Base-by-base conservation (phyloP, 2,329 filamentous ascomycete species). In the Diaporthe aspalathi region DNA sequence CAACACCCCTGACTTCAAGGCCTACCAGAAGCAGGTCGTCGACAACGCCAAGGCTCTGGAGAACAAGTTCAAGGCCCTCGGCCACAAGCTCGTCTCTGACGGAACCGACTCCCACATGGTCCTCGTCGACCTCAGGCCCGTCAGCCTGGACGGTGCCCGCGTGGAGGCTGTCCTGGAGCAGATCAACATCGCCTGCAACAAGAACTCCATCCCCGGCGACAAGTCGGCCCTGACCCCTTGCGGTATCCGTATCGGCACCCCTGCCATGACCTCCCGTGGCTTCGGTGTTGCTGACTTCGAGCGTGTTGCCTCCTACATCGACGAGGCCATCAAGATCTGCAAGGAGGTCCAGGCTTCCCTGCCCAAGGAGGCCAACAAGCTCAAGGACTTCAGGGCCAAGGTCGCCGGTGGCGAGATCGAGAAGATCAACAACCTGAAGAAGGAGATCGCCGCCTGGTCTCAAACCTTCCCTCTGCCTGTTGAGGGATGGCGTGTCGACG, bases 141-240 rank as follows among this genome's bases (percentile, higher is more conserved):
- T 93, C 81, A 88, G 85, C 74, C 90, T 99, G 22, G 96, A 99
- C 79, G 96, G 96, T 79, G 96, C 96, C 71, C 94, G 96, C 83
- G 93, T 98, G 52, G 96, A 99, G 89, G 92, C 94, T 74, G 93
- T 99, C 72, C 92, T 99, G 24, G 96, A 99, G 87, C 93, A 97
- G 83, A 96, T 98, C 85, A 97, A 97, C 88, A 97, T 99, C 83
- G 95, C 96, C 74, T 97, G 94, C 90, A 99, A 99, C 91, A 99
- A 99, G 91, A 99, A 99, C 90, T 92, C 94, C 73, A 96, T 97
- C 72, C 96, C 96, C 50, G 96, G 96, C 74, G 96, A 99, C 89
- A 98, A 97, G 89, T 97, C 94, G 72, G 96, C 96, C 62, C 90
- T 99, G 76, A 97, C 94, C 75, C 96, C 96, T 68, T 94, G 92